Conservation (phyloP, 371 early-diverging fungal genomes). For the Zopfochytrium polystomum region DNA sequence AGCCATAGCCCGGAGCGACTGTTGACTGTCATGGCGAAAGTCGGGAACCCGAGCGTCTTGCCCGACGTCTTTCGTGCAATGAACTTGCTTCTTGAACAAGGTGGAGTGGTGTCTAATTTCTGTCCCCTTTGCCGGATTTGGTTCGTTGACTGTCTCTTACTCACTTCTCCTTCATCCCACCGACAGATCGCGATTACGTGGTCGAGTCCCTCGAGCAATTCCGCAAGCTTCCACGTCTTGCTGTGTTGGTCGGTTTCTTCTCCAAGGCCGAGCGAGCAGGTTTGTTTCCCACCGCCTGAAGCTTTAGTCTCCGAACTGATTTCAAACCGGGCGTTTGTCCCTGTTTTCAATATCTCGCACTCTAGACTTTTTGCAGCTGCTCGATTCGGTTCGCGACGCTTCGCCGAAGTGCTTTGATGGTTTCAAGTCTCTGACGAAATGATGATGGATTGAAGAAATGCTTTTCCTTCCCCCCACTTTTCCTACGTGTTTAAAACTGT, state of each 20-base stretch:
- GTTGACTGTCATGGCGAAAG: constrained; percentile 7
- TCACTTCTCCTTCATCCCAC: neutral
- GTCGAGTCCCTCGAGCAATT: constrained; percentile 2
- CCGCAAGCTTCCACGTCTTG: constrained; percentile 5
- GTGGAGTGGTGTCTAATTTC: neutral
- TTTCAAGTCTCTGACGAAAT: too few species aligned
- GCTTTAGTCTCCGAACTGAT: too few species aligned
- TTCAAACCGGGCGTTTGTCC: too few species aligned
- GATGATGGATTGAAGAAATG: too few species aligned
- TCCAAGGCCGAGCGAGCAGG: too few species aligned
- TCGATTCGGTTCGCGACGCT: too few species aligned
- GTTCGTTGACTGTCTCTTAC: neutral
- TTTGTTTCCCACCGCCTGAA: too few species aligned
- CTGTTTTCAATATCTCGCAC: too few species aligned
- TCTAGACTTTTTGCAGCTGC: too few species aligned
- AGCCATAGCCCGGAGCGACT: neutral
- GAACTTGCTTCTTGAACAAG: neutral
- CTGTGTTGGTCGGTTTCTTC: constrained; percentile 4
- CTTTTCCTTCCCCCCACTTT: too few species aligned
- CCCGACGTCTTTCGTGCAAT: constrained; percentile 16
- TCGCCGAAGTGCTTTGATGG: too few species aligned
- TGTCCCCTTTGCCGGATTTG: neutral
- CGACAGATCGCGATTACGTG: neutral
- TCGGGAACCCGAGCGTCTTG: constrained; percentile 11
- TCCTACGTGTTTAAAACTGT: too few species aligned